A percentile compares a stretch with the other conserved stretches of the same genome.
These are phyloP conservation scores for Agaricus sinodeliciosus DNA, from an alignment of 768 basidiomycete species.

Conservation along the genomic window DNA sequence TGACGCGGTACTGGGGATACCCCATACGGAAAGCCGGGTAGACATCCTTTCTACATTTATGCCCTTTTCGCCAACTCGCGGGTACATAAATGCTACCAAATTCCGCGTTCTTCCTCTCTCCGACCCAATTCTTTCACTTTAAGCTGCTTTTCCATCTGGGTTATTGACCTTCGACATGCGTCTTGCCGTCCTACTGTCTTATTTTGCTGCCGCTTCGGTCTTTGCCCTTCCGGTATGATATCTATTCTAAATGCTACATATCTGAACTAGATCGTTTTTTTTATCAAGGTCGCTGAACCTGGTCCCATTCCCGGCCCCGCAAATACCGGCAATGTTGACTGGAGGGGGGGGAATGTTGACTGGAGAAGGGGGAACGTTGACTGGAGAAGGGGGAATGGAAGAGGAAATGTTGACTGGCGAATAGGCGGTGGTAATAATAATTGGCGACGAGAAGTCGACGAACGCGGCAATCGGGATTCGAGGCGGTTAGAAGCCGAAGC, in stretches of 20 bases:
- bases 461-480: constrained; percentile 11
- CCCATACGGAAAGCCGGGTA: constrained; percentile 31
- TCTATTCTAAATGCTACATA: background rate
- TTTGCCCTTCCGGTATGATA: constrained; percentile 32
- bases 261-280: constrained; percentile 3
- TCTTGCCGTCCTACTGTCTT: constrained; percentile 26
- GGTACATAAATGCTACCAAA: constrained; percentile 27
- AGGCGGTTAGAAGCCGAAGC: constrained; percentile 10
- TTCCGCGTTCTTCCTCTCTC: constrained; percentile 13
- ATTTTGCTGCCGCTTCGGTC: constrained; percentile 26
- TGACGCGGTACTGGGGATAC: constrained; percentile 23
- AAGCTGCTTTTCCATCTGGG: constrained; percentile 16
- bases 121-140: constrained; percentile 18
- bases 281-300: constrained; percentile 17
- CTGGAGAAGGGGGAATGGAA: constrained; percentile 1
- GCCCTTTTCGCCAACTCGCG: constrained; percentile 24
- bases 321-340: constrained; percentile 4
- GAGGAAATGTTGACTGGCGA: constrained; percentile 14
- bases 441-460: constrained; percentile 8
- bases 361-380: constrained; percentile 1
- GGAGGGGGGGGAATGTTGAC: constrained; percentile 12
- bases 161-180: constrained; percentile 26
- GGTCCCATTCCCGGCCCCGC: constrained; percentile 11
- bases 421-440: constrained; percentile 9
- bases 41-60: constrained; percentile 24